Evolutionary conservation across 129 eudicot species (phyloP), one percentile per base, ranked within the genome.

Genomic region (Apium graveolens): DNA sequence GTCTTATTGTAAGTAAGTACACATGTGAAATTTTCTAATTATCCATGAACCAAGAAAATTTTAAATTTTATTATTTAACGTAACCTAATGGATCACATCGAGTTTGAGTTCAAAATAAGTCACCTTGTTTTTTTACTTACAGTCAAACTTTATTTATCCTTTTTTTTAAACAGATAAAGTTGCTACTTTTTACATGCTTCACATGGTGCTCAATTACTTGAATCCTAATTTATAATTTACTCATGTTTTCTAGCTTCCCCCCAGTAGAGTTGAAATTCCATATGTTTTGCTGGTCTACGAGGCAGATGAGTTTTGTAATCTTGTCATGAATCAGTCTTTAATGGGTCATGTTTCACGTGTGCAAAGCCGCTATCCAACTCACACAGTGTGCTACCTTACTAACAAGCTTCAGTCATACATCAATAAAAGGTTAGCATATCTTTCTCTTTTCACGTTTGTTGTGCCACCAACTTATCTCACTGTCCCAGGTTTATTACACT

Each of bases 281-380:
- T 94, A 94, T 63, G 88, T 90, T 17, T 45, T 94, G 74, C 73
- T 94, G 39, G 77, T 94, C 12, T 90, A 81, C 73, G 93, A 89
- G 83, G 98, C 98, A 32, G 93, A 90, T 20, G 96, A 91, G 70
- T 91, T 94, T 70, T 91, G 98, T 81, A 82, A 82, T 66, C 87
- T 88, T 84, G 89, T 85, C 34, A 45, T 44, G 38, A 82, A 80
- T 79, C 92, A 76, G 39, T 80, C 90, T 74, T 79, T 91, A 27
- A 45, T 87, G 84, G 84, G 86, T 73, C 93, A 90, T 75, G 85
- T 91, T 79, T 78, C 90, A 51, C 83, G 55, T 74, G 92, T 94
- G 80, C 93, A 79, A 75, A 83, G 83, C 75, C 85, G 49, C n/a
- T 91, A 91, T 88, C 97, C 97, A 44, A 75, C 88, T 83, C 86